Conservation (phyloP, 1,284 basidiomycete genomes). For the Ceratobasidium sp. region DNA sequence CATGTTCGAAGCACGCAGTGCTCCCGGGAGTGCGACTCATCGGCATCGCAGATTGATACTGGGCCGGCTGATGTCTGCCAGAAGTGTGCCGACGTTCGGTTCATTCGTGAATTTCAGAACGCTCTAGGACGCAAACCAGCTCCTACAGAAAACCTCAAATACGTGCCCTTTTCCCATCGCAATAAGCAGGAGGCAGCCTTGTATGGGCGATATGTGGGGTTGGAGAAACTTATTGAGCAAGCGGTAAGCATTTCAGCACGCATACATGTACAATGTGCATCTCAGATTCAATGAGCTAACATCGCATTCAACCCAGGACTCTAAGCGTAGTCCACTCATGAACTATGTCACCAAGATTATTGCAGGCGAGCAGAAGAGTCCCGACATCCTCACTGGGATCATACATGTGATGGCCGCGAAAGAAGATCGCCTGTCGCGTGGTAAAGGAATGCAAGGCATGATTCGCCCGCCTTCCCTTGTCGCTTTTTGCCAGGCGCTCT, state of each 20-base stretch:
- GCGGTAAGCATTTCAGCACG: too few relatives aligned
- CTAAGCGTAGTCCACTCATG: too few relatives aligned
- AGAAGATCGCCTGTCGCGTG: slow-evolving; percentile 53
- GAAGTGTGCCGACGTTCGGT: background rate
- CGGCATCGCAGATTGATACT: background rate
- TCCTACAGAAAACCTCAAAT: background rate
- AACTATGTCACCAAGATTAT: background rate
- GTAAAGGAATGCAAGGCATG: slow-evolving; percentile 60
- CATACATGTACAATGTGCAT: too few relatives aligned
- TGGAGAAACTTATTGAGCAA: background rate
- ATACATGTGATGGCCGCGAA: slow-evolving; percentile 55
- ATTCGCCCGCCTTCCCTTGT: slow-evolving; percentile 55
- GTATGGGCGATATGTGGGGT: background rate
- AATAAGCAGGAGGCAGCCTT: background rate
- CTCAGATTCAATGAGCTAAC: too few relatives aligned
- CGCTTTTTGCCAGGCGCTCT: slow-evolving; percentile 55
- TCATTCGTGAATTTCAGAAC: background rate
- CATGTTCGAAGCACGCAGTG: background rate
- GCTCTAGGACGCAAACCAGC: background rate
- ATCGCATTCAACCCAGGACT: too few relatives aligned
- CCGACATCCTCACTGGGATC: slow-evolving; percentile 55
- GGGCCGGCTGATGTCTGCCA: background rate
- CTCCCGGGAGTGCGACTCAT: background rate
- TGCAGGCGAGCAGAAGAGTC: slow-evolving; percentile 52
- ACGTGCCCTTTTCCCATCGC: background rate